Conservation (phyloP, 208 protist genomes). For the Kentomonas sorsogonicus region DNA sequence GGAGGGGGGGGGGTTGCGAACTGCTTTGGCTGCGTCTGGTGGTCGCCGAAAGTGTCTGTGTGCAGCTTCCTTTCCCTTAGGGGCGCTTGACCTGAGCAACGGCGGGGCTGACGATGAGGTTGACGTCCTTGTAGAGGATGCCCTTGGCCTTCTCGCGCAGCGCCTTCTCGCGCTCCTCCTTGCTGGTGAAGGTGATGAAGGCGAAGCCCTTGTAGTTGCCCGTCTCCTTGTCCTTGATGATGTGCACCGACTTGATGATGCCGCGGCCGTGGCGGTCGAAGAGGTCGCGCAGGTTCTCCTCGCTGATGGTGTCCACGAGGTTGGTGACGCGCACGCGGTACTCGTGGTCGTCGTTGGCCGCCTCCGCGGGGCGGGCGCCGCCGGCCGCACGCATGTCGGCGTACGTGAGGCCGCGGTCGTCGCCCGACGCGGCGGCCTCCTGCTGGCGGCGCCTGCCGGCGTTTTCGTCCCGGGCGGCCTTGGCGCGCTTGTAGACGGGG, state of each 20-base stretch:
- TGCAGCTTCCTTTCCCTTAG: not conserved
- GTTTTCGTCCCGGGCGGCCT: conserved; percentile 41
- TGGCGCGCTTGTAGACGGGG: conserved; percentile 57
- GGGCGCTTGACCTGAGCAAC: conserved; percentile 1
- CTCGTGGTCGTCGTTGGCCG: conserved; percentile 31
- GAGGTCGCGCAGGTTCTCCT: conserved; percentile 69
- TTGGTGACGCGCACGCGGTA: conserved; percentile 73
- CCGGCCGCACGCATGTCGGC: conserved; percentile 13
- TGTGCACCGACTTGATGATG: conserved; percentile 47
- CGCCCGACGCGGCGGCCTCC: conserved; percentile 10
- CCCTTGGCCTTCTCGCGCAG: conserved; percentile 25
- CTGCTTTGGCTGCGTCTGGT: too few relatives aligned
- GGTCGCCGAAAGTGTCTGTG: too few relatives aligned
- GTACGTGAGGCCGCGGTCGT: conserved; percentile 1
- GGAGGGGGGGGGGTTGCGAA: too few relatives aligned
- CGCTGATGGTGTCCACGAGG: conserved; percentile 73
- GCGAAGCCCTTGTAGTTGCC: conserved; percentile 67
- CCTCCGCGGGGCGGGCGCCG: conserved; percentile 25
- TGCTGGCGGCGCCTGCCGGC: too few relatives aligned
- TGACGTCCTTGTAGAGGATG: conserved; percentile 78
- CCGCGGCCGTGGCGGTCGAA: conserved; percentile 47
- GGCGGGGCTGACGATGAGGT: conserved; percentile 54
- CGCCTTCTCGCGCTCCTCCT: conserved; percentile 32
- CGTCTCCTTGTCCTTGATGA: conserved; percentile 52
- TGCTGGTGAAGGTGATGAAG: conserved; percentile 69